Evolutionary conservation across 495 filamentous ascomycete species (phyloP).

Genomic region (Niebla homalea): DNA sequence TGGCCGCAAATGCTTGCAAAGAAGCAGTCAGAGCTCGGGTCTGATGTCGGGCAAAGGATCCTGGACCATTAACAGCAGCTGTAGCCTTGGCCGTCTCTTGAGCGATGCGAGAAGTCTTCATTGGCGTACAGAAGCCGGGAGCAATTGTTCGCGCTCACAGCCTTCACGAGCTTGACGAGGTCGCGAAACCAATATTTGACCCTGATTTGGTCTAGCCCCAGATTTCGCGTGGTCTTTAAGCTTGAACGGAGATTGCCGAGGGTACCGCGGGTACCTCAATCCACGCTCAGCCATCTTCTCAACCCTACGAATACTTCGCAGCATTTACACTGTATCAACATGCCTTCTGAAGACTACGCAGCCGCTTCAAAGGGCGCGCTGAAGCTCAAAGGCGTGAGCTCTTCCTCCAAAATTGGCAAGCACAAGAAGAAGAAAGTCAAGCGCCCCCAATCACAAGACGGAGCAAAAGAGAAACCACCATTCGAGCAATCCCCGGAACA

Average conservation of each 20-base stretch:
- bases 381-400: conserved; percentile 64
- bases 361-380: conserved; percentile 53
- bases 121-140: conserved; percentile 15
- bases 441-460: conserved; percentile 12
- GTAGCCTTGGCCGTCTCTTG: conserved; percentile 43
- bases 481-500: background rate
- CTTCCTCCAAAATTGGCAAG: conserved; percentile 36
- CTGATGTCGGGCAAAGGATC: conserved; percentile 21
- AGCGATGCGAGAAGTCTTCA: conserved; percentile 50
- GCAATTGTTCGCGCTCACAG: too few relatives aligned
- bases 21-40: conserved; percentile 24
- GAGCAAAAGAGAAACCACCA: background rate
- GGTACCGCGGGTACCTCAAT: background rate
- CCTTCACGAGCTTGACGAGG: too few relatives aligned
- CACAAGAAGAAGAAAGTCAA: conserved; percentile 51
- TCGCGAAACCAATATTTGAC: too few relatives aligned
- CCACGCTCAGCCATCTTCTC: background rate
- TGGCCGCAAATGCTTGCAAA: conserved; percentile 10
- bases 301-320: background rate
- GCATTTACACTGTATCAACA: conserved; percentile 15
- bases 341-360: conserved; percentile 59
- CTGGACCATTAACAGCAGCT: conserved; percentile 30
- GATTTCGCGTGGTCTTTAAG: conserved; percentile 1
- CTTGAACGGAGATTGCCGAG: background rate
- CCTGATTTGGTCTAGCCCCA: too few relatives aligned